Conservation (phyloP, 2,329 filamentous ascomycete genomes). For the Monilinia laxa region DNA sequence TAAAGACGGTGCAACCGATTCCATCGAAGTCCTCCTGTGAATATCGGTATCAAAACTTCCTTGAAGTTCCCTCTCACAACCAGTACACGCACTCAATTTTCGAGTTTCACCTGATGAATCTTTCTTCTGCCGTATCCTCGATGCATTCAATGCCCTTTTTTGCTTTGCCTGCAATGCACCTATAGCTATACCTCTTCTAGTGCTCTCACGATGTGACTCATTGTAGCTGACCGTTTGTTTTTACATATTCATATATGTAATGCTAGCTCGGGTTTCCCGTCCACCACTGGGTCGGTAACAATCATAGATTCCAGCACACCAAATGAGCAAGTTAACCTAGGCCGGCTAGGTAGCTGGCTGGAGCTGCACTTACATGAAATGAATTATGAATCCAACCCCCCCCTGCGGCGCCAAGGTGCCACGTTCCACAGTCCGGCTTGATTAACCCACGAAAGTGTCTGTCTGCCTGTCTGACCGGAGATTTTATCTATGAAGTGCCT, state of each 20-base stretch:
- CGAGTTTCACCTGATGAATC: background rate
- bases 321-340: background rate
- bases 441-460: background rate
- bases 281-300: background rate
- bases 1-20: background rate
- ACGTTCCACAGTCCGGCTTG: background rate
- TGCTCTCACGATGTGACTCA: background rate
- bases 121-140: background rate
- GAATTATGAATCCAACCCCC: background rate
- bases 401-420: background rate
- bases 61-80: background rate
- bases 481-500: background rate
- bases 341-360: background rate
- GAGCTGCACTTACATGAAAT: background rate
- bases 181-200: background rate
- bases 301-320: background rate
- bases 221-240: background rate
- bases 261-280: background rate
- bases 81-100: background rate
- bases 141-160: background rate
- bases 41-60: background rate
- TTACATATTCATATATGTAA: background rate
- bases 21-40: background rate
- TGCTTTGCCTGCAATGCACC: background rate
- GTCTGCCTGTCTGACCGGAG: background rate